Percentiles rank a stretch among this genome's conserved stretches.
phyloP scores from a whole-genome alignment of 2,329 filamentous ascomycete species.

The Trichoderma aggressivum region DNA sequence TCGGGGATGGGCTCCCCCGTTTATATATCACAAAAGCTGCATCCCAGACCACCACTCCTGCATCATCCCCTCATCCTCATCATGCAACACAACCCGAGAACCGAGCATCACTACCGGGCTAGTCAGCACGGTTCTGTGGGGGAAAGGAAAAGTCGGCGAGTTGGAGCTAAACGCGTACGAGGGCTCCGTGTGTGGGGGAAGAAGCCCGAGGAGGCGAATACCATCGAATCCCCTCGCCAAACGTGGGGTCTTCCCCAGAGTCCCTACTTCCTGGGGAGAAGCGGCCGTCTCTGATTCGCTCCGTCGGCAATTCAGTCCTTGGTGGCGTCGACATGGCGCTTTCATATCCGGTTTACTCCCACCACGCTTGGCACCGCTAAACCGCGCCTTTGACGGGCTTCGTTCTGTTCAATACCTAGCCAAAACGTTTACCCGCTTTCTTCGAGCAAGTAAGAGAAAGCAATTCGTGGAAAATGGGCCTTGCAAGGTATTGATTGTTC shows the following conservation, averaged over 20 bases:
- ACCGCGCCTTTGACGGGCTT: neutral
- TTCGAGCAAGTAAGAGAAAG: neutral
- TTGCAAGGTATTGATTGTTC: neutral
- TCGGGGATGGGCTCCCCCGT: neutral
- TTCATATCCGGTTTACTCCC: slow-evolving; percentile 11
- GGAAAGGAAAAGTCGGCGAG: neutral
- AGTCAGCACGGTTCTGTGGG: neutral
- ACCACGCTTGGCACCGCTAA: neutral
- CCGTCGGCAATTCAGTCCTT: neutral
- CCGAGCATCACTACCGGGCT: slow-evolving; percentile 6
- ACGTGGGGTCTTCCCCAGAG: slow-evolving; percentile 11
- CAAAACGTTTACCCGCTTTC: neutral
- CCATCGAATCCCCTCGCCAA: neutral
- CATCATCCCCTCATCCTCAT: slow-evolving; percentile 2
- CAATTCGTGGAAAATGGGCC: slow-evolving; percentile 6
- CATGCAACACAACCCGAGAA: neutral
- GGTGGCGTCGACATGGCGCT: neutral
- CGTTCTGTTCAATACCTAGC: neutral
- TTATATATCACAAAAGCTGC: slow-evolving; percentile 4
- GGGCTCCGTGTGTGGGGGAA: neutral
- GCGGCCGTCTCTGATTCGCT: neutral
- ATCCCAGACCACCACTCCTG: neutral
- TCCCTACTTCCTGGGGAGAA: neutral
- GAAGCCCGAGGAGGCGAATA: neutral
- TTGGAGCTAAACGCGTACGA: neutral